A percentile compares a stretch with the other conserved stretches of the same genome.
These are phyloP conservation scores for Starmerella gropengiesseri DNA, from an alignment of 805 yeast genomes.

Conservation along the genomic window DNA sequence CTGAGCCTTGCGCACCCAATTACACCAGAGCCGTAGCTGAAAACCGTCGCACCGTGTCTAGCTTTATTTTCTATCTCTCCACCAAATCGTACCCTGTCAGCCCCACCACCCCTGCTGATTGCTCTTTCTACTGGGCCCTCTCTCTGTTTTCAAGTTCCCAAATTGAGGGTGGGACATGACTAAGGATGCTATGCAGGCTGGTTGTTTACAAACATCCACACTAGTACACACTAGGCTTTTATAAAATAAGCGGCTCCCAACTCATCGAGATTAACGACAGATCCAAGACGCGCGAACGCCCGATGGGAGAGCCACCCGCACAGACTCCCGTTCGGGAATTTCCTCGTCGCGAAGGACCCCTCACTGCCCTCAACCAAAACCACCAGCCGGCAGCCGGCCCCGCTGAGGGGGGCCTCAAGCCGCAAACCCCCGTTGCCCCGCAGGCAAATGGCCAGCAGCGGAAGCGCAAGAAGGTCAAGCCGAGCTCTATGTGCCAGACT, in stretches of 20 bases:
- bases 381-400: conserved; percentile 5
- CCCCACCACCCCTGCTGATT: no score
- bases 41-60: no score
- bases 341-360: conserved; percentile 13
- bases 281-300: not conserved
- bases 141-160: conserved; percentile 7
- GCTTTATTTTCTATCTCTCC: no score
- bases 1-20: no score
- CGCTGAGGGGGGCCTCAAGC: conserved; percentile 2
- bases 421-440: conserved; percentile 4
- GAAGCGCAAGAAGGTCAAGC: conserved; percentile 52
- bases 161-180: conserved; percentile 3
- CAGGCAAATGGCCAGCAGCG: conserved; percentile 8
- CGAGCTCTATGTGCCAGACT: conserved; percentile 84
- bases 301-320: conserved; percentile 5
- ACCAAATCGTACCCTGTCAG: no score
- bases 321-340: conserved; percentile 16
- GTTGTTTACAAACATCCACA: conserved; percentile 4
- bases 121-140: no score
- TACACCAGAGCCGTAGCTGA: no score
- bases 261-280: not conserved
- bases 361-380: conserved; percentile 15
- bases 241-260: conserved; percentile 2
- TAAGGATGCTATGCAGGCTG: conserved; percentile 1
- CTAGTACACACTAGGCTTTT: not conserved